Evolutionary conservation across 305 asterid species (phyloP).

Genomic region (Solanum hybrid): DNA sequence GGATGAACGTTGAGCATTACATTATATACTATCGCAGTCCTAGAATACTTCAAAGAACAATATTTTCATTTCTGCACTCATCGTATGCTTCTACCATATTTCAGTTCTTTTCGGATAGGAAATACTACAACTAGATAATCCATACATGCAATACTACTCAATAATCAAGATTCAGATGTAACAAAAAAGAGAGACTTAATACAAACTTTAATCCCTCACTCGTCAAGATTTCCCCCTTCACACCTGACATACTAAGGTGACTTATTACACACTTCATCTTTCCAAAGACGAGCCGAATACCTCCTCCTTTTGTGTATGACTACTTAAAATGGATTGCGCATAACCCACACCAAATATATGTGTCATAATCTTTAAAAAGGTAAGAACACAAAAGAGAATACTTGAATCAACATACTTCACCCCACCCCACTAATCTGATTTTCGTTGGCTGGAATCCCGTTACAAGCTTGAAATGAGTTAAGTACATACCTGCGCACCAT

Average conservation of each 20-base stretch:
- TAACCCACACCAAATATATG: not conserved
- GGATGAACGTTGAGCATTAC: not conserved
- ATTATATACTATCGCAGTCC: not conserved
- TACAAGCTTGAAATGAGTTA: not conserved
- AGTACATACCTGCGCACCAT: constrained; percentile 69
- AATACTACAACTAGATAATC: not conserved
- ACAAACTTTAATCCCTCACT: not conserved
- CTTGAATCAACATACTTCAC: not conserved
- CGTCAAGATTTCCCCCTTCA: not conserved
- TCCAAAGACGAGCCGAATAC: not conserved
- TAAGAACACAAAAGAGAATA: not conserved
- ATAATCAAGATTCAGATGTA: not conserved
- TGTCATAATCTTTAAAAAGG: not conserved
- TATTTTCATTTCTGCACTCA: not conserved
- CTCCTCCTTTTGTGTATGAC: not conserved
- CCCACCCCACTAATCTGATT: not conserved
- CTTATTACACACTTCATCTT: not conserved
- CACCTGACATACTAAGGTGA: not conserved
- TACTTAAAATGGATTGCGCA: not conserved
- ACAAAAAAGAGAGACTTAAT: not conserved
- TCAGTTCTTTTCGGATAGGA: not conserved
- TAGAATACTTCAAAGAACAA: not conserved
- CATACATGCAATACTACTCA: not conserved
- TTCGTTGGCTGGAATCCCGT: not conserved
- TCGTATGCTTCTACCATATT: not conserved